Base-by-base conservation (phyloP, 2,329 filamentous ascomycete genomes). In the Xylariaceae sp. region DNA sequence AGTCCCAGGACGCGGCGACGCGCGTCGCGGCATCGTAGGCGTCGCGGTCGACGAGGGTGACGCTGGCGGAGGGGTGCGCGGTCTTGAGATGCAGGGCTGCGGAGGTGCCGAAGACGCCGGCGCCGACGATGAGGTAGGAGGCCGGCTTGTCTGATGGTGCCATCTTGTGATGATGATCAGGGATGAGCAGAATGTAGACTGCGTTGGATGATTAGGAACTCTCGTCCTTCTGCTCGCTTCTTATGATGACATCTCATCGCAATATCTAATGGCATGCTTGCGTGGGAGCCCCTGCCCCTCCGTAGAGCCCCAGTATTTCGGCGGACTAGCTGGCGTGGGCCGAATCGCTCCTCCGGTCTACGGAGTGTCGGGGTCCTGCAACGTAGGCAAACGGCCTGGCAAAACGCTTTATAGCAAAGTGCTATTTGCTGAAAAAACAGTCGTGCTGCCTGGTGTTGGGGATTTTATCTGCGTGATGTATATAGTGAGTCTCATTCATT, bases 1-100 rank as follows among this genome's bases (percentile, higher is more conserved):
- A 81, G 64, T 88, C 83, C 68, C 79, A 83, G 0, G 83, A 86
- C 0, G 83, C 83, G 24, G 81, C 82, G 18, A 71, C 49, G 15
- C 56, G 52, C 0, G 56, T 62, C 0, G 67, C 63, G 1, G 73
- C 72, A 18, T 76, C 72, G 34, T 64, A 70, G 2, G 70, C 65
- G 43, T 74, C 67, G 12, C 77, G 72, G 62, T 85, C 80, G 19
- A 85, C 64, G 2, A 85, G 60, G 1, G 72, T 79, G 39, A 84
- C 66, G 2, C 63, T 64, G 1, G 73, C 72, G 26, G 68, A 54
- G 15, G 73, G 68, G 51, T 76, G 69, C 42, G 65, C 67, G 41
- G 67, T 65, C 44, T 75, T 73, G 32, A 84, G 70, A 45, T 83
- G 73, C 44, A 80, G 78, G n/a, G 81, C 82, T 0, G 80, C 83